Conservation (phyloP, 106 monocot species). For the Ottelia alismoides region DNA sequence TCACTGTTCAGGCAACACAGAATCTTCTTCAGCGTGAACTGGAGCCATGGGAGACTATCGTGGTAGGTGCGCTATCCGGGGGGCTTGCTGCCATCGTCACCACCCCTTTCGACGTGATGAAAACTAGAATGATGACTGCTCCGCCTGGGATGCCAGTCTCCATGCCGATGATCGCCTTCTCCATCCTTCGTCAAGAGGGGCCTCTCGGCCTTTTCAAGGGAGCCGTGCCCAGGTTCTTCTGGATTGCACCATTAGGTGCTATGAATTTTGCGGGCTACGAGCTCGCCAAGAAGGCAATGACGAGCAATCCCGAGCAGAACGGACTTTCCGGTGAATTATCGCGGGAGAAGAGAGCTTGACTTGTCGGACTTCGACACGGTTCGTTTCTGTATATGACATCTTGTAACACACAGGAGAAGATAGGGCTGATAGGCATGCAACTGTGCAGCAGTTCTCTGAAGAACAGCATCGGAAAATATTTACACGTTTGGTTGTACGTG, state of each 20-base stretch:
- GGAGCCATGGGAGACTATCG: conserved; percentile 80
- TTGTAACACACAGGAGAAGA: no score
- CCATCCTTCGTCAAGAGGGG: conserved; percentile 79
- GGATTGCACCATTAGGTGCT: conserved; percentile 97
- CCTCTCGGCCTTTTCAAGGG: conserved; percentile 95
- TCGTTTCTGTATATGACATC: no score
- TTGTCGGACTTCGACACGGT: no score
- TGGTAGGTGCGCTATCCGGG: conserved; percentile 83
- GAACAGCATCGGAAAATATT: no score
- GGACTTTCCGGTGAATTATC: not conserved
- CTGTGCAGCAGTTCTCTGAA: no score
- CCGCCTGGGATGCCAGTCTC: conserved; percentile 56
- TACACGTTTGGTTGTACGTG: no score
- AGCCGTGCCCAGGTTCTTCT: conserved; percentile 94
- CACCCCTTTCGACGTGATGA: conserved; percentile 98
- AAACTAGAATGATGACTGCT: conserved; percentile 96
- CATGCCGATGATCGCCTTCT: conserved; percentile 80
- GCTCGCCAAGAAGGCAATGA: conserved; percentile 96
- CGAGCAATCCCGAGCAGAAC: conserved; percentile 7
- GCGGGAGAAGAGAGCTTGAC: conserved; percentile 14
- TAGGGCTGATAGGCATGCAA: no score
- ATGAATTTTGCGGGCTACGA: conserved; percentile 99
- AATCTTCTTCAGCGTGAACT: conserved; percentile 64
- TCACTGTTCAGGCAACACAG: conserved; percentile 43
- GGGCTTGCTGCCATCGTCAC: conserved; percentile 87